Percentiles rank a stretch among this genome's conserved stretches.
Evolutionary conservation across 805 yeast genomes (phyloP).

Genomic region (Wickerhamomyces bisporus): DNA sequence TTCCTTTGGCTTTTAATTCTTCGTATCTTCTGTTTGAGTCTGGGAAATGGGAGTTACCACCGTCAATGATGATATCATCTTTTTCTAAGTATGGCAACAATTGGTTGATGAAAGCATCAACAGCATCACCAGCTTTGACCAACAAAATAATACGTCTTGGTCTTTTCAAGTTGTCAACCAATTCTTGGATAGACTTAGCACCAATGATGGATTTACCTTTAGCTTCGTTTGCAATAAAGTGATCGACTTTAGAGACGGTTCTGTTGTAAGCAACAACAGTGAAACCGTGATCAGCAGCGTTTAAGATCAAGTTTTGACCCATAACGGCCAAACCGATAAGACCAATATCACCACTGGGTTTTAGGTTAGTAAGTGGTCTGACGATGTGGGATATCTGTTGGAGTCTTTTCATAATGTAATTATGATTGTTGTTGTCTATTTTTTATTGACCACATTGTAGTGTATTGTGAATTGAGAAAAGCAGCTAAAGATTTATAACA

Average conservation of each 20-base stretch:
- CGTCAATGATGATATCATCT: slow-evolving; percentile 98
- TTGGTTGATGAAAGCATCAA: slow-evolving; percentile 85
- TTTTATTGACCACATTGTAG: neutral
- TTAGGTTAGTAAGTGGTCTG: slow-evolving; percentile 13
- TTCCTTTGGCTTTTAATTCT: slow-evolving; percentile 81
- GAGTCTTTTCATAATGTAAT: slow-evolving; percentile 5
- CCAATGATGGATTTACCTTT: slow-evolving; percentile 96
- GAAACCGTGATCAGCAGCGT: slow-evolving; percentile 98
- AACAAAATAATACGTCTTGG: slow-evolving; percentile 93
- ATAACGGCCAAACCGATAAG: slow-evolving; percentile 99
- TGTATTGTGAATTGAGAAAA: slow-evolving; percentile 1
- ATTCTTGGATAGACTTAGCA: slow-evolving; percentile 88
- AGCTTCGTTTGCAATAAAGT: slow-evolving; percentile 89
- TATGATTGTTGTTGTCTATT: neutral
- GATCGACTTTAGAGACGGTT: slow-evolving; percentile 93
- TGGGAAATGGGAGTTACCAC: slow-evolving; percentile 99
- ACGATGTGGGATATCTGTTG: slow-evolving; percentile 3
- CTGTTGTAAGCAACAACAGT: slow-evolving; percentile 98
- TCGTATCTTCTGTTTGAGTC: slow-evolving; percentile 96
- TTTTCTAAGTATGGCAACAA: slow-evolving; percentile 86
- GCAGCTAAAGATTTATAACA: too few relatives aligned
- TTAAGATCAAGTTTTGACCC: slow-evolving; percentile 97
- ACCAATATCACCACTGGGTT: slow-evolving; percentile 85
- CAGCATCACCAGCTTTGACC: slow-evolving; percentile 96
- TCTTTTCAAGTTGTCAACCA: slow-evolving; percentile 83